A percentile compares a stretch with the other conserved stretches of the same genome.
Evolutionary conservation across 1,284 basidiomycete species (phyloP).

Genomic region (Melanopsichium pennsylvanicum): DNA sequence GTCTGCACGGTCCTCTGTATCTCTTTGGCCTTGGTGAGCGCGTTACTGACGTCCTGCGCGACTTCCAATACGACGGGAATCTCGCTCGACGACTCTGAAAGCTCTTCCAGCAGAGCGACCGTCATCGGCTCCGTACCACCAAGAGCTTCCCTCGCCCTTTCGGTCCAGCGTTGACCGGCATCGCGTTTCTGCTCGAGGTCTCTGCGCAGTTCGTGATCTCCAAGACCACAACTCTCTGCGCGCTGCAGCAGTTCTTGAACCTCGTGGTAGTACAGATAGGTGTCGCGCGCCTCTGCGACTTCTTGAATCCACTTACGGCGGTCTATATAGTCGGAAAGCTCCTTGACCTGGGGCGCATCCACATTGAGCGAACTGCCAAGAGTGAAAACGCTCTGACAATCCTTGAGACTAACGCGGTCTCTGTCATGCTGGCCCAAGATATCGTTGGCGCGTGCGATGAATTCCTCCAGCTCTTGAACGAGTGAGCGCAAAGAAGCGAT

Average conservation of each 20-base stretch:
- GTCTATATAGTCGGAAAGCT: slow-evolving; percentile 79
- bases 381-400: slow-evolving; percentile 75
- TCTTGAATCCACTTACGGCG: slow-evolving; percentile 73
- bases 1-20: slow-evolving; percentile 31
- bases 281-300: slow-evolving; percentile 68
- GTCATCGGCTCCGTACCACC: slow-evolving; percentile 9
- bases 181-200: slow-evolving; percentile 35
- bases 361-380: slow-evolving; percentile 79
- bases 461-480: slow-evolving; percentile 75
- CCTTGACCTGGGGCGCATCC: slow-evolving; percentile 76
- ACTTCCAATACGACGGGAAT: slow-evolving; percentile 44
- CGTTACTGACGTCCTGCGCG: slow-evolving; percentile 26
- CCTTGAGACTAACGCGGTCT: slow-evolving; percentile 68
- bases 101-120: slow-evolving; percentile 30
- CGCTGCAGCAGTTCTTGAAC: slow-evolving; percentile 75
- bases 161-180: slow-evolving; percentile 48
- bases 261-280: slow-evolving; percentile 53
- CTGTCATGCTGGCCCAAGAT: slow-evolving; percentile 23
- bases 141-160: slow-evolving; percentile 16
- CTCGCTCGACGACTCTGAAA: slow-evolving; percentile 37
- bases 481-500: slow-evolving; percentile 72
- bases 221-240: slow-evolving; percentile 75
- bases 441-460: slow-evolving; percentile 70
- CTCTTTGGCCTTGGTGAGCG: slow-evolving; percentile 40
- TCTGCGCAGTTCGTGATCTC: slow-evolving; percentile 56